Percentiles rank a stretch among this genome's conserved stretches.
phyloP scores from a whole-genome alignment of 2,329 filamentous ascomycete genomes.

The Sarocladiaceae sp. region DNA sequence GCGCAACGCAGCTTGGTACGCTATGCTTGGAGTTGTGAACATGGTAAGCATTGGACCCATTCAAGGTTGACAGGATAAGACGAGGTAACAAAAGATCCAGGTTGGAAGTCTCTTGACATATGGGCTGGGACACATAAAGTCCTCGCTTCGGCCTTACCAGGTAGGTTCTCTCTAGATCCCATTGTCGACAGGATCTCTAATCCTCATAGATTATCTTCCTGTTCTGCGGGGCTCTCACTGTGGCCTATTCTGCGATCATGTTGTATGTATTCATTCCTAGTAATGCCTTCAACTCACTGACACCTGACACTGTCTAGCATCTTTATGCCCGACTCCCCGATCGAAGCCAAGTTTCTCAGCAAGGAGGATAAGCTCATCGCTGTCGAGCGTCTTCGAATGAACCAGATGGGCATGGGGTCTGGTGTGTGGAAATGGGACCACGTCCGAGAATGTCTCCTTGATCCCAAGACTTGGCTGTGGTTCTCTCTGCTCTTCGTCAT shows the following conservation, averaged over 20 bases:
- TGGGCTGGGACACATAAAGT: constrained; percentile 24
- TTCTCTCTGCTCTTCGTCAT: constrained; percentile 43
- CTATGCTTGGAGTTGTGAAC: constrained; percentile 25
- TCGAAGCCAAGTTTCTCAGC: constrained; percentile 50
- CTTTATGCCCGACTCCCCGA: constrained; percentile 59
- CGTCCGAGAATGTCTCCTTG: constrained; percentile 29
- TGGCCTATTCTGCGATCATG: constrained; percentile 40
- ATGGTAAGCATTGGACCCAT: too few relatives aligned
- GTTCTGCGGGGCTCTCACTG: constrained; percentile 31
- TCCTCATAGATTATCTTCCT: constrained; percentile 23
- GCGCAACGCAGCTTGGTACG: constrained; percentile 24
- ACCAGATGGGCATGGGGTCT: constrained; percentile 37
- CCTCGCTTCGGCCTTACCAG: constrained; percentile 32
- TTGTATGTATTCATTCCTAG: constrained; percentile 35
- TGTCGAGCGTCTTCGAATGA: constrained; percentile 48
- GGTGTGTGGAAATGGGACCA: constrained; percentile 36
- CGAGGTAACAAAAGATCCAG: not conserved
- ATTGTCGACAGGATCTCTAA: not conserved
- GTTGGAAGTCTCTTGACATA: constrained; percentile 24
- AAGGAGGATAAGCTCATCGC: constrained; percentile 51
- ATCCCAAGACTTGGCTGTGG: constrained; percentile 38
- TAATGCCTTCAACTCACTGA: not conserved
- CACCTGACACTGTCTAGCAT: constrained; percentile 16
- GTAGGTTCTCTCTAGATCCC: constrained; percentile 12
- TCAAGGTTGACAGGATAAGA: too few relatives aligned